Evolutionary conservation across 495 filamentous ascomycete species (phyloP), one percentile per base, ranked within the genome.

Genomic region (Hypoxylon perforatum): DNA sequence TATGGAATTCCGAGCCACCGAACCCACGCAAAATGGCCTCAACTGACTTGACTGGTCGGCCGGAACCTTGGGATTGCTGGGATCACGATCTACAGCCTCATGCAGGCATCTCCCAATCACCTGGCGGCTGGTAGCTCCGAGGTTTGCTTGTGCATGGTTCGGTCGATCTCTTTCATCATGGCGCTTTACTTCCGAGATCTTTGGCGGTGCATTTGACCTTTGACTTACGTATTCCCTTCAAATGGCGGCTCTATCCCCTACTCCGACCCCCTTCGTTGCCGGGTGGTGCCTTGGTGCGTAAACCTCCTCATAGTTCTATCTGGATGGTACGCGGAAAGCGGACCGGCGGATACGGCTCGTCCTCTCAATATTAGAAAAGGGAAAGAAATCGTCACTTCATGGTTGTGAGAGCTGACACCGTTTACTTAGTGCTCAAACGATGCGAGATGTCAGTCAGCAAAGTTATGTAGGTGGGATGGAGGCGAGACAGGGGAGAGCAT

Each of bases 1-100:
- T 57, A 38, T 58, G 58, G 12, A 23, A 52, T 57, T 44, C 41
- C 41, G 47, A 61, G 53, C 64, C 64, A 57, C 64, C 39, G 19
- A 53, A 67, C n/a, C 49, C 57, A 60, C 55, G 55, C 54, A 60
- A 45, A 19, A 45, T 45, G 15, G 11, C 41, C 21, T 2, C 11
- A 8, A 3, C 3, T 3, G 15, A 39, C 5, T 14, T 30, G 19
- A 11, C 30, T 15, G 10, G 3, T 36, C 15, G n/a, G 4, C 25
- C n/a, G 4, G 18, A 30, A 48, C n/a, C n/a, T 15, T 2, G 5
- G 12, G 25, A 15, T 22, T 28, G 33, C 53, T 38, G 28, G 4
- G 18, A 48, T 45, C 36, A 28, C 22, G 44, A 19, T 41, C 4
- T 53, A 42, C 48, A 42, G 21, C 49, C 19, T 28, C 25, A 28